Evolutionary conservation across 208 protist species (phyloP).

Genomic region (Wallacemonas sp.): DNA sequence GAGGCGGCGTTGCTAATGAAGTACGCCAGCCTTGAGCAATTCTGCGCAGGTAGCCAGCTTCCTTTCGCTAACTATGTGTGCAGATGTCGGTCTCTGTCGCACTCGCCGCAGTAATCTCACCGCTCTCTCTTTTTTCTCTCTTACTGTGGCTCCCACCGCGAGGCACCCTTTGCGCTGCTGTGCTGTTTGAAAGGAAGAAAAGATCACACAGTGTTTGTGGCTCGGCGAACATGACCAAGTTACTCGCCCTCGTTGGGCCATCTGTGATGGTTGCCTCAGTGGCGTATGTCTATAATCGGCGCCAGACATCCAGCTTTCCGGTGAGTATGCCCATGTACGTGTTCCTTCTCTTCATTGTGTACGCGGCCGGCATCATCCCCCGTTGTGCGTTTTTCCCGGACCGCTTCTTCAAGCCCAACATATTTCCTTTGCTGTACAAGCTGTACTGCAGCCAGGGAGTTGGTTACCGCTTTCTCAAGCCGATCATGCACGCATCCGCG

Average conservation of each 20-base stretch:
- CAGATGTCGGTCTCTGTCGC: neutral
- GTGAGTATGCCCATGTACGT: slow-evolving; percentile 18
- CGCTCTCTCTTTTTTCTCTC: slow-evolving; percentile 3
- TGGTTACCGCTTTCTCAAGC: slow-evolving; percentile 53
- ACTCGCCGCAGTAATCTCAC: neutral
- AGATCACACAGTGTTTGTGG: neutral
- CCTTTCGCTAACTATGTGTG: neutral
- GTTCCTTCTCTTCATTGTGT: slow-evolving; percentile 26
- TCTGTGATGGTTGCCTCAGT: slow-evolving; percentile 20
- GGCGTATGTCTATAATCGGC: slow-evolving; percentile 25
- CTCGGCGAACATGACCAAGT: neutral
- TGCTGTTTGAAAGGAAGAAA: too few relatives aligned
- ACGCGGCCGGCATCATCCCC: slow-evolving; percentile 41
- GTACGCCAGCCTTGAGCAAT: too few relatives aligned
- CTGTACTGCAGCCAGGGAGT: slow-evolving; percentile 69
- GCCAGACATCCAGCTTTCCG: slow-evolving; percentile 19
- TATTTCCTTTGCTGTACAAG: slow-evolving; percentile 69
- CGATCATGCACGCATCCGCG: slow-evolving; percentile 49
- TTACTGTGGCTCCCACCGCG: too few relatives aligned
- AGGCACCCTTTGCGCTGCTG: too few relatives aligned
- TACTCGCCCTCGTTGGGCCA: slow-evolving; percentile 16
- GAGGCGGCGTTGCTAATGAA: too few relatives aligned
- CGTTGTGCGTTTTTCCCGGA: slow-evolving; percentile 55
- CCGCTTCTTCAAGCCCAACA: slow-evolving; percentile 41
- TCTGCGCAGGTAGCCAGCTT: too few relatives aligned